These are phyloP conservation scores for Fraxinus baroniana DNA, from an alignment of 305 asterid genomes.

Conservation along the genomic window DNA sequence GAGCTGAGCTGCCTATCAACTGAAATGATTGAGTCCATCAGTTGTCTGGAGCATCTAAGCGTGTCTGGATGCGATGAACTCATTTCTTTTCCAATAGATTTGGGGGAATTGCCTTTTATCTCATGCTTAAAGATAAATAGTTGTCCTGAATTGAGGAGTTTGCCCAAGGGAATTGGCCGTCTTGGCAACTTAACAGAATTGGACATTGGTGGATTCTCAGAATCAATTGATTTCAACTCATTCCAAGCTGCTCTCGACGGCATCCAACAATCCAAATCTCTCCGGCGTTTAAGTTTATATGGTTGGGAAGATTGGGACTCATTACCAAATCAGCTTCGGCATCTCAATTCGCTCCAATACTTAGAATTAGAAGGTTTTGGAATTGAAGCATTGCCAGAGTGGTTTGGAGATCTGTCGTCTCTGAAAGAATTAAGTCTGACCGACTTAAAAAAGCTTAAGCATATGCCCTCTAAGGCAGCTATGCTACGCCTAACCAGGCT, in stretches of 20 bases:
- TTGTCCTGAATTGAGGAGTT: background rate
- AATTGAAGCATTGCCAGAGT: slow-evolving; percentile 24
- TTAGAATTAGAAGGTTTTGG: slow-evolving; percentile 14
- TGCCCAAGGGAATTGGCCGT: background rate
- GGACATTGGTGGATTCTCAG: slow-evolving; percentile 11
- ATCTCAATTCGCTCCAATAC: slow-evolving; percentile 7
- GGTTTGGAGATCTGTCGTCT: slow-evolving; percentile 22
- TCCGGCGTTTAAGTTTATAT: background rate
- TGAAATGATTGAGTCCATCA: background rate
- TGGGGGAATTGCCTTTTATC: background rate
- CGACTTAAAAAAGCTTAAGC: background rate
- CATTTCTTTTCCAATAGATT: background rate
- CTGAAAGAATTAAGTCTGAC: background rate
- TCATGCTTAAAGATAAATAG: fast-evolving
- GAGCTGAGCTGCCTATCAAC: background rate
- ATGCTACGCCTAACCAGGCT: background rate
- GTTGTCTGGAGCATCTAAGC: fast-evolving
- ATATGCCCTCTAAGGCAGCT: background rate
- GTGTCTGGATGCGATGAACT: background rate
- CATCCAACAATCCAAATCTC: background rate
- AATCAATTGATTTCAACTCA: background rate
- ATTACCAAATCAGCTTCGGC: slow-evolving; percentile 26
- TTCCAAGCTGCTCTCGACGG: background rate
- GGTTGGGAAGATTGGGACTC: slow-evolving; percentile 20
- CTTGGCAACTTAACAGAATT: slow-evolving; percentile 1